These are phyloP conservation scores for Chrysoporthe cubensis DNA, from an alignment of 2,329 filamentous ascomycete species.

Conservation along the genomic window DNA sequence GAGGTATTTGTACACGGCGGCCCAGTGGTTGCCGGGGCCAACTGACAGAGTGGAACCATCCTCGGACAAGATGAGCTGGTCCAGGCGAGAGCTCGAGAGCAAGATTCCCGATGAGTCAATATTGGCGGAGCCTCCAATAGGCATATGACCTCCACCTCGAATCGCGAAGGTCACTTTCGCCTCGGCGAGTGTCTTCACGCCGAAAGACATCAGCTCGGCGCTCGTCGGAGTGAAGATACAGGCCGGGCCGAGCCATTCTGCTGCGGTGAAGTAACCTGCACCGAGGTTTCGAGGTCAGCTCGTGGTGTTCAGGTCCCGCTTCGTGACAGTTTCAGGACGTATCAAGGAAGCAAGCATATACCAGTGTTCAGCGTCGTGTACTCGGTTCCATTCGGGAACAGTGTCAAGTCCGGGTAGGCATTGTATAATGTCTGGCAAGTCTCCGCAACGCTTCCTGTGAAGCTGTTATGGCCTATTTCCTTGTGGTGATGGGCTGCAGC, in stretches of 20 bases:
- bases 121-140: slow-evolving; percentile 33
- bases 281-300: not conserved
- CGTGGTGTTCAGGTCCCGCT: not conserved
- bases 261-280: slow-evolving; percentile 10
- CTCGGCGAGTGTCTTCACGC: slow-evolving; percentile 31
- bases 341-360: not conserved
- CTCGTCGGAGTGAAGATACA: slow-evolving; percentile 36
- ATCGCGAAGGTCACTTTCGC: slow-evolving; percentile 34
- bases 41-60: slow-evolving; percentile 37
- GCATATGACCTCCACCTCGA: slow-evolving; percentile 38
- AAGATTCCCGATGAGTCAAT: slow-evolving; percentile 36
- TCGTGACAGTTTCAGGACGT: not conserved
- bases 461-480: not conserved
- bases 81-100: slow-evolving; percentile 43
- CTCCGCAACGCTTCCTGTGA: not conserved
- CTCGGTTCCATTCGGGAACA: not conserved
- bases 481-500: not conserved
- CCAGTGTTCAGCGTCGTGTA: slow-evolving; percentile 6
- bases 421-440: slow-evolving; percentile 10
- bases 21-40: slow-evolving; percentile 39
- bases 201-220: slow-evolving; percentile 19
- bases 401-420: slow-evolving; percentile 7
- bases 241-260: slow-evolving; percentile 29
- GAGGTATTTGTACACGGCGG: slow-evolving; percentile 37
- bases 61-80: slow-evolving; percentile 36